Evolutionary conservation across 352 stramenopile genomes (phyloP).

Genomic region (Phytopythium kandeliae): DNA sequence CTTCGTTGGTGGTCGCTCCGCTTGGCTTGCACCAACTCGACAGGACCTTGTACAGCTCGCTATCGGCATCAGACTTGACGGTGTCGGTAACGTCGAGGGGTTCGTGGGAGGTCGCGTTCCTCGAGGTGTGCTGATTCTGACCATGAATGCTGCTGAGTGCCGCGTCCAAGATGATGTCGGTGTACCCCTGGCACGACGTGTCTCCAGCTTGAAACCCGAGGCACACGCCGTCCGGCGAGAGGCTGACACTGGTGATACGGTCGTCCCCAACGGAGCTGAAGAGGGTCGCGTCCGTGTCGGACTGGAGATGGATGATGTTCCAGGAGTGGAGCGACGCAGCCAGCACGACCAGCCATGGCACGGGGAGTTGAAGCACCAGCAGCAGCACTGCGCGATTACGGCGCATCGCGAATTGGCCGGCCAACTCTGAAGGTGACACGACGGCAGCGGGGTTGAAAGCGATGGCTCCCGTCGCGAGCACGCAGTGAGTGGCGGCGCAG

Average conservation of each 20-base stretch:
- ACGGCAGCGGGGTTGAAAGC: too few relatives aligned
- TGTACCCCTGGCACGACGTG: slow-evolving; percentile 32
- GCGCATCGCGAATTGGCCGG: slow-evolving; percentile 3
- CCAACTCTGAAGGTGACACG: too few relatives aligned
- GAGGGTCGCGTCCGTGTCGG: too few relatives aligned
- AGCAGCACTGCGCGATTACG: slow-evolving; percentile 8
- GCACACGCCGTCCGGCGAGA: slow-evolving; percentile 46
- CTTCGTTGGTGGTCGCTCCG: slow-evolving; percentile 7
- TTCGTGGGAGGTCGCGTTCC: neutral
- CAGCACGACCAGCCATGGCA: slow-evolving; percentile 21
- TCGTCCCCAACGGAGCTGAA: neutral
- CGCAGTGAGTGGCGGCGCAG: too few relatives aligned
- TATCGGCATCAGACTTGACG: neutral
- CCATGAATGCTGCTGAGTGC: neutral
- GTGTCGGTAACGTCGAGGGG: neutral
- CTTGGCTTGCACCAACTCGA: slow-evolving; percentile 38
- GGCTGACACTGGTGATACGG: slow-evolving; percentile 18
- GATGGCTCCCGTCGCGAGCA: too few relatives aligned
- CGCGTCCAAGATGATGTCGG: slow-evolving; percentile 28
- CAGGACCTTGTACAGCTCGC: slow-evolving; percentile 18
- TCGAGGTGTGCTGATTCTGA: neutral
- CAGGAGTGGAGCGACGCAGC: slow-evolving; percentile 26
- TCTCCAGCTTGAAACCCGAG: slow-evolving; percentile 23
- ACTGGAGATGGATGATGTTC: slow-evolving; percentile 22
- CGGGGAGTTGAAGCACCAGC: slow-evolving; percentile 17